Evolutionary conservation across 2,329 filamentous ascomycete species (phyloP).

Genomic region (Drechmeria coniospora): DNA sequence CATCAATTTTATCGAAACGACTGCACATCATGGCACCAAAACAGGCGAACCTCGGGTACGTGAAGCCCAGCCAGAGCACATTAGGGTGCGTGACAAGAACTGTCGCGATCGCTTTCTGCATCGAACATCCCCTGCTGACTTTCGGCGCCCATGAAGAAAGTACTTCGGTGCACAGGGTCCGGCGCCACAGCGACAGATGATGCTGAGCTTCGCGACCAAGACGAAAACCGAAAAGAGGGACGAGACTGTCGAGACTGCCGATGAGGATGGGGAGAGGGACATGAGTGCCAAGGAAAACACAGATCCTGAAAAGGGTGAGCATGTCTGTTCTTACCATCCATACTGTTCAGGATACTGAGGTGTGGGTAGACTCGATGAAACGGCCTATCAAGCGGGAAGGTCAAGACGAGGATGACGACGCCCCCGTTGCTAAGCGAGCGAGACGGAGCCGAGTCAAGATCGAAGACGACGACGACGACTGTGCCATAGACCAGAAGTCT

Average conservation of each 20-base stretch:
- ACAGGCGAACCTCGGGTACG: constrained; percentile 82
- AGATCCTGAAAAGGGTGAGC: constrained; percentile 22
- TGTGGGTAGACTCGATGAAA: constrained; percentile 30
- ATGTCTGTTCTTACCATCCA: not conserved
- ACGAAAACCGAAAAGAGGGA: constrained; percentile 18
- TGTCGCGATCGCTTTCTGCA: no score
- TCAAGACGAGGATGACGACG: constrained; percentile 39
- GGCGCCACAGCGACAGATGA: constrained; percentile 57
- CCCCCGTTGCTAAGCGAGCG: constrained; percentile 43
- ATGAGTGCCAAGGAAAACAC: constrained; percentile 21
- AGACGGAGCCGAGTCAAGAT: constrained; percentile 30
- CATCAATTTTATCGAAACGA: constrained; percentile 1
- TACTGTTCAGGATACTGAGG: not conserved
- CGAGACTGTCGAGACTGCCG: constrained; percentile 15
- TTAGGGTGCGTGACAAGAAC: constrained; percentile 48
- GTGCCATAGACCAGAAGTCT: constrained; percentile 21
- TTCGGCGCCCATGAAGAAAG: constrained; percentile 42
- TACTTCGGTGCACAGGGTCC: constrained; percentile 56
- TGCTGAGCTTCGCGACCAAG: constrained; percentile 58
- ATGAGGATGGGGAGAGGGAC: constrained; percentile 13
- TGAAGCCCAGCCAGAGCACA: constrained; percentile 57
- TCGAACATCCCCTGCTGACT: no score
- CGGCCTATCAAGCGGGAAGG: constrained; percentile 20
- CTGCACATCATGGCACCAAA: constrained; percentile 35
- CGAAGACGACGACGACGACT: constrained; percentile 39